Evolutionary conservation across 306 rosid genomes (phyloP), one percentile per base, ranked within the genome.

Genomic region (Prunus dulcis): DNA sequence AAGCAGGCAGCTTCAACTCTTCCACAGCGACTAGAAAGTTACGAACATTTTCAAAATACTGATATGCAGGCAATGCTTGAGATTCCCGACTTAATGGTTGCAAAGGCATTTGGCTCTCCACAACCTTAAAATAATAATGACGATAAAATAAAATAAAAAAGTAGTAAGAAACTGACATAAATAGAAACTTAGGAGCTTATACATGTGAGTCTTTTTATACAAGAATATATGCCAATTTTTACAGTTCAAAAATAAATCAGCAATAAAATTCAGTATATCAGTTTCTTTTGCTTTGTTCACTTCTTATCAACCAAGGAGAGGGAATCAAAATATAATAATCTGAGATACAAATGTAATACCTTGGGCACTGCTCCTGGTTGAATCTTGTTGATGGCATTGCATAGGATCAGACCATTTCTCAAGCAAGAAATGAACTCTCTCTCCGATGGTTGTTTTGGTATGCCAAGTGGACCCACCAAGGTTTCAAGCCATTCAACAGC

Each of bases 371-470:
- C 87, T 74, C 97, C 97, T 22, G 97, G 97, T 73, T 89, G 87
- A 76, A 95, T 92, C 89, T 90, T 95, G 91, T 95, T 95, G 45
- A 95, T 88, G 71, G 91, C 96, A 25, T 92, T 92, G 84, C 99
- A 95, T 57, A 95, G 81, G 65, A 90, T 67, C 56, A 82, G 77
- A 76, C 99, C 97, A 88, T 88, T 92, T 89, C 97, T 90, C 72
- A 95, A 79, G 89, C 92, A 90, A 92, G 93, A 92, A 90, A 95
- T 81, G 57, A 95, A 89, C 64, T 89, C 93, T 63, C 86, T 87
- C 84, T 95, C 99, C 0, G 99, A 75, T 7, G 99, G 99, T 20
- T 82, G 88, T 13, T 74, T 90, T 5, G 96, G 69, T 41, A 95
- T 77, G 55, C 90, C 86, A 7, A 95, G 88, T 17, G 93, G 90